These are phyloP conservation scores for Marasmius sp. DNA, from an alignment of 1,284 basidiomycete genomes.

Conservation along the genomic window DNA sequence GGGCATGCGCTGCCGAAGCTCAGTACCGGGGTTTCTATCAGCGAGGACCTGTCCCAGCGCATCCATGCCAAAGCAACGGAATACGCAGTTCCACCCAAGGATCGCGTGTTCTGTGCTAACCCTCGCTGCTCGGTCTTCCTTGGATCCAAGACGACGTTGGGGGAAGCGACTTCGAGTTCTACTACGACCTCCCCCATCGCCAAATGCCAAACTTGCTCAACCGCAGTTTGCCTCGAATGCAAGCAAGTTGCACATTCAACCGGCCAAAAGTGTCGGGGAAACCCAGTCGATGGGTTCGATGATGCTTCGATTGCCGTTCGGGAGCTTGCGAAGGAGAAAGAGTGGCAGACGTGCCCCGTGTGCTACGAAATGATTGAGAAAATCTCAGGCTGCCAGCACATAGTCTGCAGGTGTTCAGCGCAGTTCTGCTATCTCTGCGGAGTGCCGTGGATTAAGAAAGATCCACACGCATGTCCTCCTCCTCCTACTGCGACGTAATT, in stretches of 20 bases:
- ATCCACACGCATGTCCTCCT: neutral
- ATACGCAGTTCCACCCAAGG: neutral
- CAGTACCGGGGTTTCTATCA: neutral
- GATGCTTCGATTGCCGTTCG: neutral
- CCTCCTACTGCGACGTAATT: too few relatives aligned
- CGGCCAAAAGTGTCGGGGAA: constrained; percentile 19
- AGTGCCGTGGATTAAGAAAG: neutral
- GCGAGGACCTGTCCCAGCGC: constrained; percentile 17
- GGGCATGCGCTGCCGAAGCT: neutral
- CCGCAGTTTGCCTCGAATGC: constrained; percentile 31
- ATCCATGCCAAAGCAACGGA: constrained; percentile 20
- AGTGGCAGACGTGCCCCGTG: constrained; percentile 22
- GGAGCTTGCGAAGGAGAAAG: constrained; percentile 17
- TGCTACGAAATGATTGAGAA: constrained; percentile 22
- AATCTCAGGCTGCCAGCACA: constrained; percentile 22
- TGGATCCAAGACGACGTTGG: neutral
- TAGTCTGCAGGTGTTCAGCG: constrained; percentile 19
- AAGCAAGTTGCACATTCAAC: constrained; percentile 28
- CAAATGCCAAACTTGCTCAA: neutral
- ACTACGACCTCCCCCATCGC: neutral
- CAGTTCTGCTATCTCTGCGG: constrained; percentile 26
- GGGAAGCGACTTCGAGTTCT: neutral
- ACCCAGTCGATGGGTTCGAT: constrained; percentile 1
- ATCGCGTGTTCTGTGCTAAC: neutral
- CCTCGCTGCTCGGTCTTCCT: neutral